Evolutionary conservation across 2,329 filamentous ascomycete species (phyloP), one percentile per base, ranked within the genome.

Genomic region (Trichoderma sp.): DNA sequence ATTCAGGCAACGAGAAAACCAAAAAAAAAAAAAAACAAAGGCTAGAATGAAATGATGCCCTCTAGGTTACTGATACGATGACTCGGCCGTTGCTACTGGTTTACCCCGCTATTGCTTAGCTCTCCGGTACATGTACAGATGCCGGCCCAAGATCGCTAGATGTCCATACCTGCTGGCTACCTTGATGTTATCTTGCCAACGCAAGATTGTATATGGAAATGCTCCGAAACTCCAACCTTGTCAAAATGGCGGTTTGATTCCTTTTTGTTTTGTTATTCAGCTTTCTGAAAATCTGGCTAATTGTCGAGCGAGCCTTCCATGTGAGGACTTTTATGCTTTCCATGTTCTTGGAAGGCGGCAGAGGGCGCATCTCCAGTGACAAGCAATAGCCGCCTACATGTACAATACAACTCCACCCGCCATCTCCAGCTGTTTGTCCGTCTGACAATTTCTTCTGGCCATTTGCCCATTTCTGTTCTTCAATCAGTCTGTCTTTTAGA

Each of bases 241-340:
- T 5, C 1, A 4, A 43, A 3, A 43, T n/a, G 39, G 3, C 6
- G 5, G 2, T 6, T 2, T 43, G 2, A 6, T 3, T 39, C 14
- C 5, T 18, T 1, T 39, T 7, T 16, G 34, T 39, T 18, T 39
- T 39, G 37, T 18, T 3, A 0, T 11, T 32, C 8, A 8, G 28
- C 28, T 30, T 5, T 30, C 74, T 89, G 85, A 13, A 80, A 74
- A 24, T 85, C 83, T 0, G 1, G 6, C 14, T 2, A 6, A 16
- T 18, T 14, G 13, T 4, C 13, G 18, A 18, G 5, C 24, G 24
- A 1, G 14, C 51, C 14, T 30, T 30, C n/a, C n/a, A n/a, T n/a
- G n/a, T n/a, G n/a, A n/a, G n/a, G n/a, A n/a, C n/a, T n/a, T n/a
- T n/a, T n/a, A n/a, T n/a, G n/a, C 16, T 3, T 10, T 18, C 0